These are phyloP conservation scores for Hamamelis virginiana DNA, from an alignment of 164 flowering plant species.

Conservation along the genomic window DNA sequence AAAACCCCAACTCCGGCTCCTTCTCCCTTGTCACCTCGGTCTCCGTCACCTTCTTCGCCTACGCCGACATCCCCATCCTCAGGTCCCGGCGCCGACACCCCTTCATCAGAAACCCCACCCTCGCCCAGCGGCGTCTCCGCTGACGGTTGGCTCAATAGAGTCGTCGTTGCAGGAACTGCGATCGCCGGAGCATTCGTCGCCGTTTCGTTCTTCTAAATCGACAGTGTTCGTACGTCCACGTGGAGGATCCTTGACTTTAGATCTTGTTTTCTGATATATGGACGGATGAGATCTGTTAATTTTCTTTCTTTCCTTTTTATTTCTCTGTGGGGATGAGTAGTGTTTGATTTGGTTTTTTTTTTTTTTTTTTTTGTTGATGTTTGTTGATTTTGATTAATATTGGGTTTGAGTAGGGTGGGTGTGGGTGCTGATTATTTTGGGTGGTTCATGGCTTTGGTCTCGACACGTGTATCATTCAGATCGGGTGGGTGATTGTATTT, in stretches of 20 bases:
- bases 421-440: slow-evolving; percentile 3
- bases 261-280: slow-evolving; percentile 11
- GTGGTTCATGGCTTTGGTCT: slow-evolving; percentile 10
- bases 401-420: slow-evolving; percentile 1
- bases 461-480: slow-evolving; percentile 5
- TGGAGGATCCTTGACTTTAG: slow-evolving; percentile 13
- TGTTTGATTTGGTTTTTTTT: neutral
- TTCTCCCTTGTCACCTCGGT: slow-evolving; percentile 3
- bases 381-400: slow-evolving; percentile 6
- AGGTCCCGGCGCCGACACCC: slow-evolving; percentile 12
- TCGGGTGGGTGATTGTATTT: neutral
- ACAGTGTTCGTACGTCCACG: neutral
- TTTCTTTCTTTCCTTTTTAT: neutral
- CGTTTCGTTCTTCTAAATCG: slow-evolving; percentile 22
- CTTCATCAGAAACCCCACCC: slow-evolving; percentile 4
- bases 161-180: slow-evolving; percentile 25
- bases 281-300: slow-evolving; percentile 20
- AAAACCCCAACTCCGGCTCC: slow-evolving; percentile 8
- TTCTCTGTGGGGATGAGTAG: neutral
- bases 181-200: slow-evolving; percentile 24
- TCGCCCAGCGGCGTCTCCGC: slow-evolving; percentile 14
- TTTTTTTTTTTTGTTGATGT: neutral
- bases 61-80: slow-evolving; percentile 7
- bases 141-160: slow-evolving; percentile 19
- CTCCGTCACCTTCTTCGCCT: slow-evolving; percentile 8